Evolutionary conservation across 345 rosid species (phyloP).

Genomic region (Gynandropsis gynandra): DNA sequence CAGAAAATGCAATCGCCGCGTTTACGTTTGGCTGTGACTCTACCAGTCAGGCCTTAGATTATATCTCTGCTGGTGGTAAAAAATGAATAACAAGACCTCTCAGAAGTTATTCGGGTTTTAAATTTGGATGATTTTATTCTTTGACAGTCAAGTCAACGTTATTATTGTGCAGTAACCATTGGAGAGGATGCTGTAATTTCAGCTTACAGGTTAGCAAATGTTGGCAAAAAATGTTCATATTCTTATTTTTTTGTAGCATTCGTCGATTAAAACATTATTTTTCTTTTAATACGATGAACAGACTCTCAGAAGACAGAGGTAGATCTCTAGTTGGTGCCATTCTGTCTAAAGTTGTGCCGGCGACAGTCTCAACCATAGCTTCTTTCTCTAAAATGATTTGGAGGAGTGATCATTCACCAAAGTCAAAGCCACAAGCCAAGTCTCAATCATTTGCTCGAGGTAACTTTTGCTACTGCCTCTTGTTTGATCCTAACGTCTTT

Average conservation of each 20-base stretch:
- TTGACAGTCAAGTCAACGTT: slow-evolving; percentile 97
- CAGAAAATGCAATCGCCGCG: too few species aligned
- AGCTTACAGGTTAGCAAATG: slow-evolving; percentile 68
- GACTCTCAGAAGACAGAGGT: slow-evolving; percentile 88
- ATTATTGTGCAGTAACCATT: slow-evolving; percentile 79
- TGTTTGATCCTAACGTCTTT: not conserved
- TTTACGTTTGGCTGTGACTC: too few species aligned
- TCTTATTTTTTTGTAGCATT: slow-evolving; percentile 10
- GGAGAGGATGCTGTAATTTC: slow-evolving; percentile 97
- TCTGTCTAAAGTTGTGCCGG: slow-evolving; percentile 92
- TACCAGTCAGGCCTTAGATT: too few species aligned
- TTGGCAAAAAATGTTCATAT: not conserved
- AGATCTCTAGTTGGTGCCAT: slow-evolving; percentile 86
- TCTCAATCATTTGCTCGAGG: slow-evolving; percentile 88
- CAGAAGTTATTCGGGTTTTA: slow-evolving; percentile 47
- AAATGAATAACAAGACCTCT: slow-evolving; percentile 25
- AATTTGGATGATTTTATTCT: slow-evolving; percentile 91
- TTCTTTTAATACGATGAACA: slow-evolving; percentile 25
- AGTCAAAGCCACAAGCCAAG: slow-evolving; percentile 53
- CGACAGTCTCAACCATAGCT: slow-evolving; percentile 82
- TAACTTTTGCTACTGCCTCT: slow-evolving; percentile 23
- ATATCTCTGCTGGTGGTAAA: slow-evolving; percentile 10
- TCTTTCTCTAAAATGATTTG: slow-evolving; percentile 87
- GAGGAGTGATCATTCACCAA: slow-evolving; percentile 55
- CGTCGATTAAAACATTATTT: not conserved